Conservation (phyloP, 257 asterid species). For the Voacanga thouarsii region DNA sequence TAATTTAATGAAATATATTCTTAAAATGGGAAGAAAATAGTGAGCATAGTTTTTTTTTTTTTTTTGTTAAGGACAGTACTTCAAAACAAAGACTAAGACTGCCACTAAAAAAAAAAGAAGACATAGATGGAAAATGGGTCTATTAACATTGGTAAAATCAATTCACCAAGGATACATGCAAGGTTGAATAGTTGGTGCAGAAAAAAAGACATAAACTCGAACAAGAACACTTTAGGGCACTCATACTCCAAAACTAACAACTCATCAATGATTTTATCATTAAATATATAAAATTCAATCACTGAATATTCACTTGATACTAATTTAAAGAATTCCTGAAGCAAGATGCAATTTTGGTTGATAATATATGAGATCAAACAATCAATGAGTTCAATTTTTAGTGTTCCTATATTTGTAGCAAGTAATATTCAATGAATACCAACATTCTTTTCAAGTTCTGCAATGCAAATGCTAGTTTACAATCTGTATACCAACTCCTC, state of each 20-base stretch:
- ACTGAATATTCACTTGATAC: background rate
- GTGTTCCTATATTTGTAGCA: too few relatives aligned
- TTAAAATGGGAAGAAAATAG: constrained; percentile 2
- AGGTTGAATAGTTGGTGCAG: background rate
- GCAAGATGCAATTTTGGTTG: background rate
- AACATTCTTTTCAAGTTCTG: background rate
- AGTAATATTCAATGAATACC: background rate
- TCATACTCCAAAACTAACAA: too few relatives aligned
- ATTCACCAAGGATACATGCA: background rate
- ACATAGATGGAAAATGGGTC: background rate
- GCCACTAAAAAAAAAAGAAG: background rate
- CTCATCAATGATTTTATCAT: too few relatives aligned
- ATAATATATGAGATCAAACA: background rate
- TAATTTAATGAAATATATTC: background rate
- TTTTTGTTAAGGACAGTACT: background rate
- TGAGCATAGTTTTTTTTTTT: background rate
- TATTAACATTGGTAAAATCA: background rate
- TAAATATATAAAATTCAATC: background rate
- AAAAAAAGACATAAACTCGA: background rate
- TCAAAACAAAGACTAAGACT: background rate
- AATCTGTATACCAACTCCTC: background rate
- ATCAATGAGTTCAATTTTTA: background rate
- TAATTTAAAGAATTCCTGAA: background rate
- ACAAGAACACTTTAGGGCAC: too few relatives aligned
- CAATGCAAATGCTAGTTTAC: background rate